phyloP scores from a whole-genome alignment of 2,329 filamentous ascomycete species.

The Didymellaceae sp. region DNA sequence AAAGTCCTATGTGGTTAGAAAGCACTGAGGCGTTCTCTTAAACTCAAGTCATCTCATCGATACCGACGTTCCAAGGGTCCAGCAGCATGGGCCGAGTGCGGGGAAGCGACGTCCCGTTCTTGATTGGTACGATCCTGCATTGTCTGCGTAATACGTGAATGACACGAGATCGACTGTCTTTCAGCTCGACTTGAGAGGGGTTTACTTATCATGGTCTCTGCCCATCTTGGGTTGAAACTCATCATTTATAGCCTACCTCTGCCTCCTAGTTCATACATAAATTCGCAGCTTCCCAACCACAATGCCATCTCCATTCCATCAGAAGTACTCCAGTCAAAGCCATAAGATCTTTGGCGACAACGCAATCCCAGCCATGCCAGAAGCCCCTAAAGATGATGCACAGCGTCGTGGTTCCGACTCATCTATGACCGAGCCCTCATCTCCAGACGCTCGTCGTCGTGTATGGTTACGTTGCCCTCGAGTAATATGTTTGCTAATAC shows the following conservation, averaged over 20 bases:
- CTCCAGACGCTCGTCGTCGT: conserved; percentile 37
- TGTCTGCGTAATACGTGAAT: conserved; percentile 42
- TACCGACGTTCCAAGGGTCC: conserved; percentile 33
- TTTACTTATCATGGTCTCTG: conserved; percentile 21
- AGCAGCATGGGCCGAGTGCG: conserved; percentile 34
- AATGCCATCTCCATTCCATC: conserved; percentile 49
- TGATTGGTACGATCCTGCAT: conserved; percentile 47
- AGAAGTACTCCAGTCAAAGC: conserved; percentile 46
- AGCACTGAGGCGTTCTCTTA: not conserved
- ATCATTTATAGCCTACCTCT: not conserved
- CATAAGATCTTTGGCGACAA: conserved; percentile 42
- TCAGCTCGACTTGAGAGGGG: conserved; percentile 25
- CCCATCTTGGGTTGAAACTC: not conserved
- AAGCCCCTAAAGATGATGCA: conserved; percentile 39
- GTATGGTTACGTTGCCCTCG: conserved; percentile 20
- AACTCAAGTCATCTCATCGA: conserved; percentile 29
- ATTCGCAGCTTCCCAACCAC: not conserved
- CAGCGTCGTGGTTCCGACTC: conserved; percentile 43
- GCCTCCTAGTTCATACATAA: not conserved
- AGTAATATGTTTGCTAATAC: conserved; percentile 9
- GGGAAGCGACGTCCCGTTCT: conserved; percentile 34
- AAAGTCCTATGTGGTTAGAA: conserved; percentile 1
- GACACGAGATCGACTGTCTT: conserved; percentile 28
- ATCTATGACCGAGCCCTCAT: conserved; percentile 27
- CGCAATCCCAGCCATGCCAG: conserved; percentile 40